Evolutionary conservation across 768 basidiomycete genomes (phyloP).

Genomic region (Lyophyllum semitale): DNA sequence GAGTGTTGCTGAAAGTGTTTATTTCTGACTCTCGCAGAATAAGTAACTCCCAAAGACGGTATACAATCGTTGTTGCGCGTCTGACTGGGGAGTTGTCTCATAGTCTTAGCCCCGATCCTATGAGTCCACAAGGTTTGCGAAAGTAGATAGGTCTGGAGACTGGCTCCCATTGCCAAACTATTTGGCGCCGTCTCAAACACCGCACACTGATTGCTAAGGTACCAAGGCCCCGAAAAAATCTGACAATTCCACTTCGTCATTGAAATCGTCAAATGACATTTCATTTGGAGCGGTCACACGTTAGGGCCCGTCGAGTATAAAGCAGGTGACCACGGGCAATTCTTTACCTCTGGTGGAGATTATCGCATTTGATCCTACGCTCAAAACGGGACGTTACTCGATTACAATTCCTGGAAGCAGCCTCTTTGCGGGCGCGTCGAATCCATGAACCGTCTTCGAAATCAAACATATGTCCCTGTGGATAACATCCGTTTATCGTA

Average conservation of each 20-base stretch:
- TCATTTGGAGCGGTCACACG: constrained; percentile 28
- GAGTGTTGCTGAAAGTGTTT: constrained; percentile 25
- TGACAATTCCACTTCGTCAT: constrained; percentile 98
- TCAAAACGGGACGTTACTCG: too few species aligned
- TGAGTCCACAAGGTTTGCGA: constrained; percentile 99
- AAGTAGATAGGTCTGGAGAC: constrained; percentile 82
- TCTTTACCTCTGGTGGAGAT: too few species aligned
- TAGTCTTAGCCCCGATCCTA: constrained; percentile 93
- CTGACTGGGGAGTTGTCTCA: constrained; percentile 11
- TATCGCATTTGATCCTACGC: too few species aligned
- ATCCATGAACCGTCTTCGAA: too few species aligned
- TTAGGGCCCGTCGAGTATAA: constrained; percentile 9
- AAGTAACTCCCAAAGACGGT: constrained; percentile 7
- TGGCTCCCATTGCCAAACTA: not conserved
- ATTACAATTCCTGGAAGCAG: too few species aligned
- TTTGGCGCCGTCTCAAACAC: constrained; percentile 78
- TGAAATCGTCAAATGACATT: constrained; percentile 84
- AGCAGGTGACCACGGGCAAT: constrained; percentile 21
- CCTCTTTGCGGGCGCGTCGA: too few species aligned
- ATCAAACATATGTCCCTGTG: too few species aligned
- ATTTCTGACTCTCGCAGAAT: constrained; percentile 4
- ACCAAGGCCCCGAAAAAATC: constrained; percentile 90
- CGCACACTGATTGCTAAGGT: constrained; percentile 91
- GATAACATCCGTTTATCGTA: too few species aligned
- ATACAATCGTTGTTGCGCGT: constrained; percentile 17